These are phyloP conservation scores for Podospora pseudocomata DNA, from an alignment of 495 filamentous ascomycete genomes.

Conservation along the genomic window DNA sequence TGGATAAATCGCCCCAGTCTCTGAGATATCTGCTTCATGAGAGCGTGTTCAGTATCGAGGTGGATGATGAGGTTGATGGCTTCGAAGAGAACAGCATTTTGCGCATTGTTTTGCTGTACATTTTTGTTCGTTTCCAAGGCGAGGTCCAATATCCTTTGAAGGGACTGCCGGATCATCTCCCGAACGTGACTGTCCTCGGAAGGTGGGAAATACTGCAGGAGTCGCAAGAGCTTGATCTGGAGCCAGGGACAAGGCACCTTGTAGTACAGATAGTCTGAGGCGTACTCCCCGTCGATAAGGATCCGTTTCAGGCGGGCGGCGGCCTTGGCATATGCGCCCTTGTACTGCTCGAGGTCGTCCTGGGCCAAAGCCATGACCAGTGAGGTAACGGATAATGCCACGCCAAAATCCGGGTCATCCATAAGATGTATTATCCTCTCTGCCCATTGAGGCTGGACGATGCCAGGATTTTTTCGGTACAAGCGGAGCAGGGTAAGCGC, in stretches of 20 bases:
- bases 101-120: conserved; percentile 98
- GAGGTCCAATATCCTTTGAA: conserved; percentile 83
- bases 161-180: conserved; percentile 84
- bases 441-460: conserved; percentile 94
- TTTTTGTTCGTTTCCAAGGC: conserved; percentile 96
- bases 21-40: conserved; percentile 97
- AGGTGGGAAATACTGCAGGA: conserved; percentile 95
- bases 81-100: conserved; percentile 97
- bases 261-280: conserved; percentile 92
- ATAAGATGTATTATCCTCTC: conserved; percentile 97
- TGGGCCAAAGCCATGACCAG: conserved; percentile 94
- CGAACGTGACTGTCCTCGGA: conserved; percentile 88
- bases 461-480: conserved; percentile 88
- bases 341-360: conserved; percentile 89
- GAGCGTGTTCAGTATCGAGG: conserved; percentile 89
- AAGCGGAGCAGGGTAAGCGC: conserved; percentile 92
- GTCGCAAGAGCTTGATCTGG: conserved; percentile 85
- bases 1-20: conserved; percentile 94
- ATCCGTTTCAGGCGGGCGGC: conserved; percentile 84
- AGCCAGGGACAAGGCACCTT: conserved; percentile 99
- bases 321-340: conserved; percentile 89
- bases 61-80: conserved; percentile 98
- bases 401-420: conserved; percentile 94
- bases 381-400: conserved; percentile 92
- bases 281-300: conserved; percentile 81